Conservation (phyloP, 768 basidiomycete species). For the Tubosaeta sp. region DNA sequence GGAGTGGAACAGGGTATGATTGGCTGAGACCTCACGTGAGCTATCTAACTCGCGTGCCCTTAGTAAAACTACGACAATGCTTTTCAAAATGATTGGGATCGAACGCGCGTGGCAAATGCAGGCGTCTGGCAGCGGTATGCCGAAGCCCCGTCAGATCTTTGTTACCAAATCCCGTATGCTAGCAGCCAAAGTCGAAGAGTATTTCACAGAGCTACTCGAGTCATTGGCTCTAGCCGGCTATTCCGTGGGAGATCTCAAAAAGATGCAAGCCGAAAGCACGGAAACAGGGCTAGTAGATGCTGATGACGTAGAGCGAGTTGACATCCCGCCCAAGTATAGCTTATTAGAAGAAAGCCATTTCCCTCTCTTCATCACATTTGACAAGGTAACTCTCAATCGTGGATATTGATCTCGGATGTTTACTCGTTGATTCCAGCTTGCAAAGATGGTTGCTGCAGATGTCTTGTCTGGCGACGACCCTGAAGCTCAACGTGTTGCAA, state of each 20-base stretch:
- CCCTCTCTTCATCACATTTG: slow-evolving; percentile 66
- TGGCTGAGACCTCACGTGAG: background rate
- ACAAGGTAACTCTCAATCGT: slow-evolving; percentile 39
- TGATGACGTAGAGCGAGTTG: slow-evolving; percentile 24
- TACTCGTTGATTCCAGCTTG: slow-evolving; percentile 14
- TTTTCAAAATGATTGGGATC: slow-evolving; percentile 71
- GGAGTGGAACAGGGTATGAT: slow-evolving; percentile 69
- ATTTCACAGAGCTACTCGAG: slow-evolving; percentile 49
- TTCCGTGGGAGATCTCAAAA: slow-evolving; percentile 37
- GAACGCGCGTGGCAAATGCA: slow-evolving; percentile 50
- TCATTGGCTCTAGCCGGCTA: slow-evolving; percentile 38
- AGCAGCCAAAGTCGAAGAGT: slow-evolving; percentile 66
- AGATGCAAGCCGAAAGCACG: slow-evolving; percentile 18
- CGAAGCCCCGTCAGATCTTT: slow-evolving; percentile 64
- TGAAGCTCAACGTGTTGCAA: slow-evolving; percentile 1
- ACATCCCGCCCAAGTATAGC: slow-evolving; percentile 47
- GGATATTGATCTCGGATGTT: background rate
- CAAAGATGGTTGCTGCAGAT: slow-evolving; percentile 26
- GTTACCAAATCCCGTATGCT: slow-evolving; percentile 67
- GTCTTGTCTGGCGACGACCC: slow-evolving; percentile 7
- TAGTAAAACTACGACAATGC: slow-evolving; percentile 74
- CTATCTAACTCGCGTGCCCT: background rate
- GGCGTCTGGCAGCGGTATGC: slow-evolving; percentile 18
- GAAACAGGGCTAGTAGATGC: slow-evolving; percentile 32
- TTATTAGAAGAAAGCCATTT: slow-evolving; percentile 57